Conservation (phyloP, 108 stramenopile species). For the Stephanodiscus minutulus region DNA sequence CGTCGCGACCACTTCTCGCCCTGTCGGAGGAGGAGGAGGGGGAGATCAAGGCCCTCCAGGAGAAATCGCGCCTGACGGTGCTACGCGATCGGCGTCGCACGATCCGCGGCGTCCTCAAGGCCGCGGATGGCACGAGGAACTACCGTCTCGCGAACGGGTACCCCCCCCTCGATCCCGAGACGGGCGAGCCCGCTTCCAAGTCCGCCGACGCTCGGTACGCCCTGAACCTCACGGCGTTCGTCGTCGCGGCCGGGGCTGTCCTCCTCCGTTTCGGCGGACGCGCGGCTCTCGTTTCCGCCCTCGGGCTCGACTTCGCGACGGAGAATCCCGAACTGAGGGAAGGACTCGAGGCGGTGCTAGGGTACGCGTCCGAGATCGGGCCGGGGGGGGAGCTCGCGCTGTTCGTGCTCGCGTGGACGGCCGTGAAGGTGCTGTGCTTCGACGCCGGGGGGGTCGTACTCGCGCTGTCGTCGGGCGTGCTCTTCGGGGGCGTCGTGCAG, state of each 20-base stretch:
- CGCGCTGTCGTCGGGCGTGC: slow-evolving; percentile 82
- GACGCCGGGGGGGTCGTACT: slow-evolving; percentile 84
- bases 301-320: slow-evolving; percentile 85
- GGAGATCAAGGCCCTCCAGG: slow-evolving; percentile 42
- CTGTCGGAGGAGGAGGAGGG: slow-evolving; percentile 11
- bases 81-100: slow-evolving; percentile 56
- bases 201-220: slow-evolving; percentile 72
- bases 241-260: slow-evolving; percentile 84
- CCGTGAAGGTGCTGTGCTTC: slow-evolving; percentile 80
- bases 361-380: slow-evolving; percentile 60
- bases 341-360: slow-evolving; percentile 69
- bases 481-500: slow-evolving; percentile 91
- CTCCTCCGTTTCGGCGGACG: slow-evolving; percentile 86
- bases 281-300: slow-evolving; percentile 75
- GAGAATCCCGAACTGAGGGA: slow-evolving; percentile 84
- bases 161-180: slow-evolving; percentile 67
- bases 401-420: slow-evolving; percentile 77
- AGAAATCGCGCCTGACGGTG: slow-evolving; percentile 65
- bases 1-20: background rate
- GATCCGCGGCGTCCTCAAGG: slow-evolving; percentile 62
- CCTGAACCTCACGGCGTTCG: slow-evolving; percentile 79
- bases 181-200: slow-evolving; percentile 48
- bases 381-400: slow-evolving; percentile 47
- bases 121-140: slow-evolving; percentile 60
- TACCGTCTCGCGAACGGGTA: slow-evolving; percentile 54